Base-by-base conservation (phyloP, 495 filamentous ascomycete species). In the Talaromyces borbonicus region DNA sequence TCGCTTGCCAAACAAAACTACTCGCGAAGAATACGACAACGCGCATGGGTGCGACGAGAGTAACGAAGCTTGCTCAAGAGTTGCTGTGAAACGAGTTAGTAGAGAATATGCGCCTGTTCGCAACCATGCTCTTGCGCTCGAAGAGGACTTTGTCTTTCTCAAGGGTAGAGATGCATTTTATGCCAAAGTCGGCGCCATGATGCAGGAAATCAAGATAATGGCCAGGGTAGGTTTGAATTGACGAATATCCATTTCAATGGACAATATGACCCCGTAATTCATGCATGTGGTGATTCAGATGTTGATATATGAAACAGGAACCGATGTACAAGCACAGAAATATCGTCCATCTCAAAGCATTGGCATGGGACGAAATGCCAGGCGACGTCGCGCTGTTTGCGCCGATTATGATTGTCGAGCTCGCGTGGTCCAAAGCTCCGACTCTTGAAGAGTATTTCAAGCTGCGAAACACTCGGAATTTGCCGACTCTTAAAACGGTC, bases 341-440 rank as follows among this genome's bases (percentile, higher is more conserved):
- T 11, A 36, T 36, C 8, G 32, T 36, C 15, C 32, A 3, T 11
- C 32, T 36, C 14, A 14, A 36, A 14, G 6, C 32, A 14, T 2
- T 36, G 6, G 32, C 32, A 36, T 36, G 32, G 32, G 32, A 36
- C 32, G 32, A 36, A 18, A 36, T 36, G 32, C 14, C 32, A n/a
- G n/a, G n/a, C 14, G 32, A 36, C 19, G 11, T 36, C 15, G 32
- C 14, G 14, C 32, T 36, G 14, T 36, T 16, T 18, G 32, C 32
- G n/a, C 32, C 32, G 1, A 2, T 36, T 14, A 36, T 36, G 32
- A 36, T 36, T 8, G 32, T 36, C 6, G 32, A 36, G 11, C 32
- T 36, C 8, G 32, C 32, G 2, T 36, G 32, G 32, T 18, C 14
- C 32, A 16, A 2, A 8, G 32, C 32, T 7, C 32, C 32, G 14